phyloP scores from a whole-genome alignment of 2,329 filamentous ascomycete species.

The Nigrospora osmanthi region DNA sequence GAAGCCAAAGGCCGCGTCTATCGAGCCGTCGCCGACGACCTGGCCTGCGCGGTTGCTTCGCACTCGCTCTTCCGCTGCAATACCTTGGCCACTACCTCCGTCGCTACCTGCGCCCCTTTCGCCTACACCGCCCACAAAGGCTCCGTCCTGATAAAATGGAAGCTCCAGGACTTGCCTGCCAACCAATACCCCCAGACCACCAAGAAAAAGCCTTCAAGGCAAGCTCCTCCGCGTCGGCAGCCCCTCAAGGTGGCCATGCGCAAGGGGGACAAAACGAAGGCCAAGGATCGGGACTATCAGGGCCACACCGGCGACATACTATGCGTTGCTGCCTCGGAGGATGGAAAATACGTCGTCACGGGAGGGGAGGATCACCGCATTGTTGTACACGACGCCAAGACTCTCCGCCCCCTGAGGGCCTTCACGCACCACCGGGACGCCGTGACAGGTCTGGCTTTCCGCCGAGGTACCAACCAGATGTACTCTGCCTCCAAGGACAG shows the following conservation, averaged over 20 bases:
- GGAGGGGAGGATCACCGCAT: constrained; percentile 79
- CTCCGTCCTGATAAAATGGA: constrained; percentile 80
- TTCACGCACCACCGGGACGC: constrained; percentile 90
- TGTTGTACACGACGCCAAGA: constrained; percentile 80
- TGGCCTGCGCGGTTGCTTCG: constrained; percentile 60
- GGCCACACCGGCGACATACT: constrained; percentile 78
- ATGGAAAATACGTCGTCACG: constrained; percentile 85
- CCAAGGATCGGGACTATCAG: constrained; percentile 57
- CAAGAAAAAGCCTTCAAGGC: constrained; percentile 50
- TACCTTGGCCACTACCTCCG: constrained; percentile 67
- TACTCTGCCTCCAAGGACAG: constrained; percentile 88
- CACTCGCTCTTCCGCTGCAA: constrained; percentile 73
- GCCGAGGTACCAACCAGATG: constrained; percentile 80
- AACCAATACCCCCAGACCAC: constrained; percentile 54
- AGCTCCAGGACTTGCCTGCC: constrained; percentile 59
- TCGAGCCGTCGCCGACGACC: constrained; percentile 64
- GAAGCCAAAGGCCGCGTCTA: constrained; percentile 89
- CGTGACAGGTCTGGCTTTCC: constrained; percentile 78
- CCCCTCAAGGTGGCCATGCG: constrained; percentile 57
- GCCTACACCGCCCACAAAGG: constrained; percentile 89
- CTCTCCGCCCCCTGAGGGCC: constrained; percentile 69
- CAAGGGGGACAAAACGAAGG: constrained; percentile 53
- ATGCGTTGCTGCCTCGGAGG: constrained; percentile 76
- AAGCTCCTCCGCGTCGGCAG: constrained; percentile 50
- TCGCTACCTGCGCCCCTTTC: constrained; percentile 72